A percentile compares a stretch with the other conserved stretches of the same genome.
phyloP scores from a whole-genome alignment of 169 alveolate genomes.

The Cryptosporidium meleagridis region DNA sequence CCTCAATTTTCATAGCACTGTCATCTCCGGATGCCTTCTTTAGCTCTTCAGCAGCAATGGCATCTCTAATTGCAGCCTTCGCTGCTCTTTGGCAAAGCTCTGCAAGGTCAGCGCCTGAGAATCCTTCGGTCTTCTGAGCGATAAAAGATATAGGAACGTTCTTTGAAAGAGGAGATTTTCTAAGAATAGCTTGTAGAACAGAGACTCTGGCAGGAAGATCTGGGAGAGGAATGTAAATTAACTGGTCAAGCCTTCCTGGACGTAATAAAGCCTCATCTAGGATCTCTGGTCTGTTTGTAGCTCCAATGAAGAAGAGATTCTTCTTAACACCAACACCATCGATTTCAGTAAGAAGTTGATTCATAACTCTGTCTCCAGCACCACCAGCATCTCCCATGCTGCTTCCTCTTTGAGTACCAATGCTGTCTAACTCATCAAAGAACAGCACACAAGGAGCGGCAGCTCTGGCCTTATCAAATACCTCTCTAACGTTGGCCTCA shows the following conservation, averaged over 20 bases:
- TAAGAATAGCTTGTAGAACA: conserved; percentile 93
- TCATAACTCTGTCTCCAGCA: conserved; percentile 99
- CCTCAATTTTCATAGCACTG: conserved; percentile 78
- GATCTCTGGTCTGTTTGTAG: conserved; percentile 99
- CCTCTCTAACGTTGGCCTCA: conserved; percentile 99
- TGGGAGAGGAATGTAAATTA: conserved; percentile 99
- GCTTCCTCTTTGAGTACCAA: conserved; percentile 97
- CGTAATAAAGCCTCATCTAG: conserved; percentile 99
- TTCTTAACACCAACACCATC: conserved; percentile 99
- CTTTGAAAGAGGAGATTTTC: conserved; percentile 97
- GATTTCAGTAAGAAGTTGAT: conserved; percentile 98
- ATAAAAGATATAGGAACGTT: conserved; percentile 97
- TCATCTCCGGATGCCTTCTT: conserved; percentile 76
- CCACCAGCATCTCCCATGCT: conserved; percentile 96
- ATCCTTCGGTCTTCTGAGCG: conserved; percentile 99
- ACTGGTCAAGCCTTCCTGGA: conserved; percentile 99
- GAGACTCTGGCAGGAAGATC: conserved; percentile 97
- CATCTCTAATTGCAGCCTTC: conserved; percentile 99
- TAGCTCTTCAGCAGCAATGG: conserved; percentile 89
- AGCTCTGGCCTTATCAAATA: conserved; percentile 98
- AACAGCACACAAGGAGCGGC: conserved; percentile 99
- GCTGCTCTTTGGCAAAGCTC: conserved; percentile 99
- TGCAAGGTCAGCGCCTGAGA: conserved; percentile 99
- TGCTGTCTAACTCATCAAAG: conserved; percentile 99
- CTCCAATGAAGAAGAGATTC: conserved; percentile 99